Conservation (phyloP, 306 rosid genomes). For the Corylus heterophylla region DNA sequence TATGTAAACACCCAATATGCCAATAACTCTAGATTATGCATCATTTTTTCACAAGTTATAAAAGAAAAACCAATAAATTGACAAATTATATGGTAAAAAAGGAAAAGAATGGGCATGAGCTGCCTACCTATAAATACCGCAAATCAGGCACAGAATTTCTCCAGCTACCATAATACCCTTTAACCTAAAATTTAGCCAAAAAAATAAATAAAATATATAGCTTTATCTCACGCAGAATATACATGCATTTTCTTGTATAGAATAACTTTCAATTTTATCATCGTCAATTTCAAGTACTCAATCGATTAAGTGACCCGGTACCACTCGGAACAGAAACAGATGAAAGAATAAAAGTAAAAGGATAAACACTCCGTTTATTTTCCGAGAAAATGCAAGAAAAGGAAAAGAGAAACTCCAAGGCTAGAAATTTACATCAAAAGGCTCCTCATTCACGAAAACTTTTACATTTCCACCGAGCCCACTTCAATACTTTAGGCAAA, state of each 20-base stretch:
- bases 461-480: background rate
- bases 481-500: background rate
- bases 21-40: background rate
- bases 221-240: background rate
- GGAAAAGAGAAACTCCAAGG: background rate
- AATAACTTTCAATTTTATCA: background rate
- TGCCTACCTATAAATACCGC: conserved; percentile 45
- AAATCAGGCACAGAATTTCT: conserved; percentile 37
- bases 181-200: conserved; percentile 31
- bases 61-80: background rate
- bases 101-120: conserved; percentile 21
- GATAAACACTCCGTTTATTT: background rate
- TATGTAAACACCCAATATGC: too few relatives aligned
- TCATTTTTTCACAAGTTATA: background rate
- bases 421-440: background rate
- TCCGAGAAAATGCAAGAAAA: background rate
- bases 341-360: background rate
- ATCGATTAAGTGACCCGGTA: background rate
- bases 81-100: background rate
- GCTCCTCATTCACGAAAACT: background rate
- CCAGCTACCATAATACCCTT: conserved; percentile 53
- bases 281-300: background rate
- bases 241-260: background rate
- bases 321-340: background rate
- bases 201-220: background rate